Percentiles rank a stretch among this genome's conserved stretches.
Conservation (phyloP, 441 rosid genomes). For the Kokia cookei region DNA sequence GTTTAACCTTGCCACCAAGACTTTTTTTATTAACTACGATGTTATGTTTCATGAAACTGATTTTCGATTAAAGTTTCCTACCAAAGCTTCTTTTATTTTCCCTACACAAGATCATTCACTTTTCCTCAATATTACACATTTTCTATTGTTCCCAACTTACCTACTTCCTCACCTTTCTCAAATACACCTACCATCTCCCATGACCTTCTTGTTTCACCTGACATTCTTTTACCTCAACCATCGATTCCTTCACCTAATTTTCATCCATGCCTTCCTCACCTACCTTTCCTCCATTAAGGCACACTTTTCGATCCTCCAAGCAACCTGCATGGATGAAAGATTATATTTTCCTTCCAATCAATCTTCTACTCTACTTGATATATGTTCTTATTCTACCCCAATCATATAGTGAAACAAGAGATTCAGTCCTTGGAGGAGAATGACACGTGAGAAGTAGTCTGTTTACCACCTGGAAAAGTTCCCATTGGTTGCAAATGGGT, state of each 20-base stretch:
- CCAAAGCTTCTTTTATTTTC: neutral
- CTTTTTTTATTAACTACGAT: neutral
- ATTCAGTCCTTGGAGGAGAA: neutral
- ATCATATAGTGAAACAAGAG: neutral
- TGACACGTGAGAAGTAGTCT: neutral
- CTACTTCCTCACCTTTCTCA: too few relatives aligned
- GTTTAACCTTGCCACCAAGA: neutral
- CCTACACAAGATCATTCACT: too few relatives aligned
- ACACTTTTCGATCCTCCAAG: too few relatives aligned
- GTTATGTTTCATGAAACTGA: neutral
- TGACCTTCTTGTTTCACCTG: too few relatives aligned
- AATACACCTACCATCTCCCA: too few relatives aligned
- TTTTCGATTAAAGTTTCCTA: neutral
- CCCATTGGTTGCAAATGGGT: neutral
- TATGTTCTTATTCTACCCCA: neutral
- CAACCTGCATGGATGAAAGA: too few relatives aligned
- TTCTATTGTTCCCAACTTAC: too few relatives aligned
- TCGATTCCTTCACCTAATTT: too few relatives aligned
- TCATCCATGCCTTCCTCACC: neutral
- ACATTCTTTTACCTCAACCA: too few relatives aligned
- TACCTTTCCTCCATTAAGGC: neutral
- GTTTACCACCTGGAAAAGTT: neutral
- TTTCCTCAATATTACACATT: too few relatives aligned
- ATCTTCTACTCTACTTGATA: too few relatives aligned
- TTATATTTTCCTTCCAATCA: too few relatives aligned